Base-by-base conservation (phyloP, 2,329 filamentous ascomycete species). In the Fusarium sacchari region DNA sequence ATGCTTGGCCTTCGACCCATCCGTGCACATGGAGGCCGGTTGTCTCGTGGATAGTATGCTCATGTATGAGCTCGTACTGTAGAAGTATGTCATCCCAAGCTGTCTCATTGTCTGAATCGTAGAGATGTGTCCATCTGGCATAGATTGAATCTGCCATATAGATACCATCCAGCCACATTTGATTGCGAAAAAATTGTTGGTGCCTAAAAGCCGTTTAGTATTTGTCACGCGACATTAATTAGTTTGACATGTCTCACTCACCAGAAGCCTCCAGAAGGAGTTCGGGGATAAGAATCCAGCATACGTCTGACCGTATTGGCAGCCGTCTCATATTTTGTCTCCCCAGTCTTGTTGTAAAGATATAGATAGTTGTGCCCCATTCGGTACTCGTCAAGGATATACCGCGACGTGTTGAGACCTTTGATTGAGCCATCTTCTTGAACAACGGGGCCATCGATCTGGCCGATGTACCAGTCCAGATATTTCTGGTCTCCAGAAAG, bases 151-250 rank as follows among this genome's bases (percentile, higher is more conserved):
- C 81, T 3, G 84, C 84, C 85, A 86, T 86, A 68, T 82, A 87
- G 13, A 86, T 85, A 0, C 88, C 88, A 72, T 88, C 86, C 0
- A 89, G 80, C 87, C 88, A 89, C 87, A 89, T 88, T 75, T 89
- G 85, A 61, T 87, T 82, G 6, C 79, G 81, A 61, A 87, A 88
- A 17, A 81, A 77, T 57, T 84, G 78, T 18, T 81, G 78, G 6
- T 77, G 72, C 69, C 69, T 72, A 7, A 1, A 0, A 12, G 3
- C 0, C 2, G 3, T 1, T 56, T 5, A 55, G 20, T 7, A 20
- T 6, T 14, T 37, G 18, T 4, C 9, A 6, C 3, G 4, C 9
- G 3, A 10, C 2, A 4, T 5, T 14, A 12, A 4, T 7, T 22
- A 11, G 5, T 8, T n/a, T 24, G 10, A 1, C 17, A 5, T 15